Conservation (phyloP, 228 moss, liverwort and hornwort genomes). For the Sphagnum magellanicum region DNA sequence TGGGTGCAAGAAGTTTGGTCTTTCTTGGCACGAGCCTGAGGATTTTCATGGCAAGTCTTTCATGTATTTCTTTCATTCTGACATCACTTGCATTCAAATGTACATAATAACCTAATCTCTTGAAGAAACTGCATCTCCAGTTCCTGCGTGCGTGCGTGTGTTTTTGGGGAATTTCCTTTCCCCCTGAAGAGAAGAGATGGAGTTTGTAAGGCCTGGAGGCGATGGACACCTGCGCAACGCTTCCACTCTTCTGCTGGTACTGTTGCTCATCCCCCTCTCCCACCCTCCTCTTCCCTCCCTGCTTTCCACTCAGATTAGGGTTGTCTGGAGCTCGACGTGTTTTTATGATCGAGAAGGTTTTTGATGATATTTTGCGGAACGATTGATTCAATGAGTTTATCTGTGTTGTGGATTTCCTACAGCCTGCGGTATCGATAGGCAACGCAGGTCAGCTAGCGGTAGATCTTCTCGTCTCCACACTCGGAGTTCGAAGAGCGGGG, state of each 20-base stretch:
- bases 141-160: too few species aligned
- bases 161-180: too few species aligned
- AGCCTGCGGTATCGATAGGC: conserved; percentile 91
- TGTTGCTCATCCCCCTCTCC: background rate
- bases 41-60: too few species aligned
- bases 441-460: conserved; percentile 93
- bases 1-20: too few species aligned
- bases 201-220: conserved; percentile 6
- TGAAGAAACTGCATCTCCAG: too few species aligned
- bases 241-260: conserved; percentile 8
- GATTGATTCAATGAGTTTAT: background rate
- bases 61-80: too few species aligned
- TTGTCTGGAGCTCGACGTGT: background rate
- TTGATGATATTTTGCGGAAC: background rate
- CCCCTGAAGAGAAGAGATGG: background rate
- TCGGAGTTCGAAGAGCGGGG: conserved; percentile 49
- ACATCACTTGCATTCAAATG: too few species aligned
- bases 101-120: too few species aligned
- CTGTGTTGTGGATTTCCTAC: conserved; percentile 20
- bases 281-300: background rate
- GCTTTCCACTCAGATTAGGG: background rate
- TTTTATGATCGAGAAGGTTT: background rate
- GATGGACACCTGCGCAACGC: conserved; percentile 1
- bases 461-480: conserved; percentile 65
- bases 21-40: too few species aligned